Conservation (phyloP, 2,329 filamentous ascomycete species). For the Penicillium brasilianum region DNA sequence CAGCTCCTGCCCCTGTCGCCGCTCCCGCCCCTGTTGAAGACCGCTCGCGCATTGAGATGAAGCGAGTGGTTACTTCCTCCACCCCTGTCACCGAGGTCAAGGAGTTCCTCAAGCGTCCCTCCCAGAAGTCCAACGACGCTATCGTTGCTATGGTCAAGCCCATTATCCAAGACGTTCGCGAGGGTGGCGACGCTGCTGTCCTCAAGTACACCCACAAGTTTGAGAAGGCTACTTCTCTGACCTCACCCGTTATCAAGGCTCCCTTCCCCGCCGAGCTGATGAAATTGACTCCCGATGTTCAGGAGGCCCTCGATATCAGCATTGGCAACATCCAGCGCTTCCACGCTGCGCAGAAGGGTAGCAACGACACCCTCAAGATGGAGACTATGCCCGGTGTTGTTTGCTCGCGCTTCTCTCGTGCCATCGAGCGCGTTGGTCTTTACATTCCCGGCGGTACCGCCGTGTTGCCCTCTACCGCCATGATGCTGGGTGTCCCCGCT, state of each 20-base stretch:
- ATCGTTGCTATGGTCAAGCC: constrained; percentile 90
- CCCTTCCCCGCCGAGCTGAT: constrained; percentile 87
- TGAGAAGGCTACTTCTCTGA: constrained; percentile 90
- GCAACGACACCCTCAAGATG: constrained; percentile 75
- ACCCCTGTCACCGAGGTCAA: constrained; percentile 69
- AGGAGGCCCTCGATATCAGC: constrained; percentile 88
- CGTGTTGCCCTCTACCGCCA: constrained; percentile 92
- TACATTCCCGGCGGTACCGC: constrained; percentile 97
- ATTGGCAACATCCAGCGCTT: constrained; percentile 95
- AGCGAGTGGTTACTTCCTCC: constrained; percentile 71
- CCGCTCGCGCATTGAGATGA: constrained; percentile 75
- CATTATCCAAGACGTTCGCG: constrained; percentile 86
- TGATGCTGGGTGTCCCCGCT: constrained; percentile 97
- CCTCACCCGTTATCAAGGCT: constrained; percentile 84
- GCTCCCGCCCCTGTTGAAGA: constrained; percentile 58
- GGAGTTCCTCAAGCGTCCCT: constrained; percentile 81
- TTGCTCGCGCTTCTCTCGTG: constrained; percentile 88
- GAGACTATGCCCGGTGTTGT: constrained; percentile 98
- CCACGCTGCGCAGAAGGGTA: constrained; percentile 85
- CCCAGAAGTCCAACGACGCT: constrained; percentile 90
- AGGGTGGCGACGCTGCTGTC: constrained; percentile 83
- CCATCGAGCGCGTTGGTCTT: constrained; percentile 93
- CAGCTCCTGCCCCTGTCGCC: constrained; percentile 54
- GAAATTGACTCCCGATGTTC: constrained; percentile 81
- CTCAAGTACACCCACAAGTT: constrained; percentile 97